Evolutionary conservation across 108 stramenopile species (phyloP).

Genomic region (Phaeodactylum tricornutum): DNA sequence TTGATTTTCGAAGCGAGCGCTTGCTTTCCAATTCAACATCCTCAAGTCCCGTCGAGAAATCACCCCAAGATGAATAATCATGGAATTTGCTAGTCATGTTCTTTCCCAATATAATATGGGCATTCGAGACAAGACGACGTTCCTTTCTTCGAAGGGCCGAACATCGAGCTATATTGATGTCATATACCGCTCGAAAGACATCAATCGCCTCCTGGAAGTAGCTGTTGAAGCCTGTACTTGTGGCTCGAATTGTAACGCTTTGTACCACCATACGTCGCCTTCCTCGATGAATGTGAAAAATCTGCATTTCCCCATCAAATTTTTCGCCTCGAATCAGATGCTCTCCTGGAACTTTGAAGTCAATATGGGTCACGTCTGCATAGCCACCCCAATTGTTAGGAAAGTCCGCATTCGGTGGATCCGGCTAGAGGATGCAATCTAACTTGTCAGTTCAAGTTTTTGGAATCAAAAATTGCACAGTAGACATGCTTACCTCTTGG

Average conservation of each 20-base stretch:
- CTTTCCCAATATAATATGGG: too few relatives aligned
- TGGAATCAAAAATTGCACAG: too few relatives aligned
- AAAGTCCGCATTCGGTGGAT: slow-evolving; percentile 67
- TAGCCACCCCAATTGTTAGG: slow-evolving; percentile 56
- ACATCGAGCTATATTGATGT: neutral
- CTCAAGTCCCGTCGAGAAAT: slow-evolving; percentile 13
- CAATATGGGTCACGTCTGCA: slow-evolving; percentile 54
- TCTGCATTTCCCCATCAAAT: slow-evolving; percentile 79
- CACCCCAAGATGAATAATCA: slow-evolving; percentile 6
- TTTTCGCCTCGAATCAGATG: slow-evolving; percentile 52
- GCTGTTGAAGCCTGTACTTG: slow-evolving; percentile 19
- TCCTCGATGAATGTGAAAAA: slow-evolving; percentile 43
- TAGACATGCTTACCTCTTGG: too few relatives aligned
- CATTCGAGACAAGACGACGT: neutral
- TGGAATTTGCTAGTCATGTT: neutral
- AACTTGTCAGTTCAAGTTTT: too few relatives aligned
- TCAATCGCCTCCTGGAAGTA: slow-evolving; percentile 29
- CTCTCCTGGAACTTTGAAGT: slow-evolving; percentile 78
- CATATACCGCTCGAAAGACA: slow-evolving; percentile 20
- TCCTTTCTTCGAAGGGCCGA: neutral
- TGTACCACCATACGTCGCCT: slow-evolving; percentile 23
- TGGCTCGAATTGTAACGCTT: slow-evolving; percentile 22
- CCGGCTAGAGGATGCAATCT: too few relatives aligned
- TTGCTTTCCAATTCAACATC: slow-evolving; percentile 10
- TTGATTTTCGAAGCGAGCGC: slow-evolving; percentile 12